A percentile compares a stretch with the other conserved stretches of the same genome.
These are phyloP conservation scores for Rhizoctonia solani DNA, from an alignment of 1,284 basidiomycete species.

Conservation along the genomic window DNA sequence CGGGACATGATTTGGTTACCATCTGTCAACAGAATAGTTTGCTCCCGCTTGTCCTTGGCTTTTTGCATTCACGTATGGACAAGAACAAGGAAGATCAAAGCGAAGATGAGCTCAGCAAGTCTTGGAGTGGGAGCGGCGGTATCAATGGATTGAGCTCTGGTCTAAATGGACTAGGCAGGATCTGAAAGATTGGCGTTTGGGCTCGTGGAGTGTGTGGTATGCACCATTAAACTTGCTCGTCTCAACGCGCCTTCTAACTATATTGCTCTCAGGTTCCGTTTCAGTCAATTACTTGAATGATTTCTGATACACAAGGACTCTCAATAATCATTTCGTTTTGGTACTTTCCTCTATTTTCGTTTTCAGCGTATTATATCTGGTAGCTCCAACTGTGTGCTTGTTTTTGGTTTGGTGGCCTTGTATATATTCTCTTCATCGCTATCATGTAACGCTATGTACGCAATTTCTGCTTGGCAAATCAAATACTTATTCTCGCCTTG, in stretches of 20 bases:
- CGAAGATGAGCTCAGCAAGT: background rate
- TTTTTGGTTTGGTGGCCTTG: background rate
- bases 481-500: background rate
- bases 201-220: too few species aligned
- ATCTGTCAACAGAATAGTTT: slow-evolving; percentile 49
- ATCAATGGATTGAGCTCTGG: background rate
- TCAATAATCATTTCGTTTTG: background rate
- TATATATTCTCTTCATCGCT: slow-evolving; percentile 18
- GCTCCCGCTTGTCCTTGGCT: slow-evolving; percentile 46
- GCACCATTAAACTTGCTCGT: background rate
- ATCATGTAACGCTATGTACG: slow-evolving; percentile 33
- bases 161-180: background rate
- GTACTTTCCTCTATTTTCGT: background rate
- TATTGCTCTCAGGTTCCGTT: background rate
- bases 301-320: slow-evolving; percentile 12
- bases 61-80: slow-evolving; percentile 39
- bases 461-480: background rate
- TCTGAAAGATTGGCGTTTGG: background rate
- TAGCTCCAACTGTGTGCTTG: background rate
- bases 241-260: background rate
- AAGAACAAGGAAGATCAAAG: slow-evolving; percentile 14
- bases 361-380: background rate
- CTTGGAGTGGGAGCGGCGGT: background rate
- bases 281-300: background rate
- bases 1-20: slow-evolving; percentile 45